Evolutionary conservation across 2,329 filamentous ascomycete genomes (phyloP).

Genomic region (Ophiognomonia clavigignenti-juglandacearum): DNA sequence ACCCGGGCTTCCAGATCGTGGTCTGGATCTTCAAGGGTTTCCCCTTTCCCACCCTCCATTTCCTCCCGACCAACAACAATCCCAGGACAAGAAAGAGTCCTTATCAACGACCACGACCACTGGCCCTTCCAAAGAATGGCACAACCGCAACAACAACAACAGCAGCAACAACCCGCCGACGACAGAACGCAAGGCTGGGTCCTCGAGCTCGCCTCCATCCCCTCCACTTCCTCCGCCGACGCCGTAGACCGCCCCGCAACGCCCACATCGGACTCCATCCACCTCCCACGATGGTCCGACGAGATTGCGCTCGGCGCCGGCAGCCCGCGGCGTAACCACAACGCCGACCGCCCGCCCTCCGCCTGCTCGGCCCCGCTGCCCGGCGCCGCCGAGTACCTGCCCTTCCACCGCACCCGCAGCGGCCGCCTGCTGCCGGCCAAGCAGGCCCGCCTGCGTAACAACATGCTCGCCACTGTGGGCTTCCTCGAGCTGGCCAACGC

Average conservation of each 20-base stretch:
- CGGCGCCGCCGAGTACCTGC: slow-evolving; percentile 11
- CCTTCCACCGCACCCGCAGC: slow-evolving; percentile 3
- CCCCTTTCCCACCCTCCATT: too few relatives aligned
- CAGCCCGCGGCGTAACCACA: not conserved
- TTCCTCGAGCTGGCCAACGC: slow-evolving; percentile 52
- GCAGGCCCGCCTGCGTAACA: slow-evolving; percentile 19
- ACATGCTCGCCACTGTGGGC: slow-evolving; percentile 30
- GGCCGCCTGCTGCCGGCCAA: slow-evolving; percentile 6
- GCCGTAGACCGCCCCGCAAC: slow-evolving; percentile 2
- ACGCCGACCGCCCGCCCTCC: not conserved
- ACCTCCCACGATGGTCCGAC: slow-evolving; percentile 2
- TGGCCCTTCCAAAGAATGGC: too few relatives aligned
- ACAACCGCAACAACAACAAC: too few relatives aligned
- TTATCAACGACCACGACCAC: too few relatives aligned
- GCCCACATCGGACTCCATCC: not conserved
- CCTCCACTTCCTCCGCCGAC: slow-evolving; percentile 4
- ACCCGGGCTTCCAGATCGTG: too few relatives aligned
- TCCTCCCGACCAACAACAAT: too few relatives aligned
- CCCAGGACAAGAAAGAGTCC: too few relatives aligned
- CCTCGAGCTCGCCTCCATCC: slow-evolving; percentile 11
- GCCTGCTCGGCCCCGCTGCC: slow-evolving; percentile 9
- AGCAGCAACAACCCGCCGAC: too few relatives aligned
- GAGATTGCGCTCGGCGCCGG: slow-evolving; percentile 8
- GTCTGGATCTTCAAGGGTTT: too few relatives aligned
- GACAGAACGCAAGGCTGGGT: slow-evolving; percentile 14